phyloP scores from a whole-genome alignment of 192 early-diverging fungal species.

The Coemansia sp. region DNA sequence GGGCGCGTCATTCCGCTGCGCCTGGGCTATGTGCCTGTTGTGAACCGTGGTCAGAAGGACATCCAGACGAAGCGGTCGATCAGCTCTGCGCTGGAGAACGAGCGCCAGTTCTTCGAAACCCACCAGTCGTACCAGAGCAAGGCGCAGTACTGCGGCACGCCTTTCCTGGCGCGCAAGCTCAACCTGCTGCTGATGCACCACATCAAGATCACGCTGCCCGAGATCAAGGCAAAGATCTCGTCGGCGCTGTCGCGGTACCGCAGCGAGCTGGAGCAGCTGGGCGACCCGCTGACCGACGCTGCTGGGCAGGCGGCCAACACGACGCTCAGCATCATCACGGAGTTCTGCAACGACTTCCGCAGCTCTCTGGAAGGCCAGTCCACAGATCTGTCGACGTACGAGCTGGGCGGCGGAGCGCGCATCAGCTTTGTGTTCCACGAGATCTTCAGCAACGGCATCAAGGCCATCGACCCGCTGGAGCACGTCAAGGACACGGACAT shows the following conservation, averaged over 20 bases:
- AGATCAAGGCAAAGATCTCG: slow-evolving; percentile 98
- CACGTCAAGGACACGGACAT: slow-evolving; percentile 99
- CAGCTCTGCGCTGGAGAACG: slow-evolving; percentile 80
- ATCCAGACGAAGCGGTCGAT: slow-evolving; percentile 95
- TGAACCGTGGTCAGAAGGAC: slow-evolving; percentile 98
- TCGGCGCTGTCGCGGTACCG: slow-evolving; percentile 81
- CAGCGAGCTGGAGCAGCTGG: slow-evolving; percentile 82
- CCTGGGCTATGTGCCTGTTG: slow-evolving; percentile 97
- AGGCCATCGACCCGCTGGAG: slow-evolving; percentile 96
- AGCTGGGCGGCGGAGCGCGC: slow-evolving; percentile 97
- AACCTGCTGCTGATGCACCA: slow-evolving; percentile 99
- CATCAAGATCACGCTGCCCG: slow-evolving; percentile 95
- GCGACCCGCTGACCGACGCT: slow-evolving; percentile 86
- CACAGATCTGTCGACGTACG: slow-evolving; percentile 89
- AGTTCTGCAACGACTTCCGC: slow-evolving; percentile 97
- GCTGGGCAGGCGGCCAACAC: slow-evolving; percentile 77
- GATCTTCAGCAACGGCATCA: slow-evolving; percentile 87
- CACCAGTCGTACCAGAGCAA: slow-evolving; percentile 94
- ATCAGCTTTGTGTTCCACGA: slow-evolving; percentile 99
- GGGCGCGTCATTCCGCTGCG: slow-evolving; percentile 95
- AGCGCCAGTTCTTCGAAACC: slow-evolving; percentile 92
- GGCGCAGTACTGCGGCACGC: slow-evolving; percentile 98
- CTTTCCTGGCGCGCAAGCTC: slow-evolving; percentile 94
- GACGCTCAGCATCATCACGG: slow-evolving; percentile 96
- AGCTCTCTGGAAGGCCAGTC: slow-evolving; percentile 95